Base-by-base conservation (phyloP, 2,329 filamentous ascomycete species). In the Neocucurbitaria cava region DNA sequence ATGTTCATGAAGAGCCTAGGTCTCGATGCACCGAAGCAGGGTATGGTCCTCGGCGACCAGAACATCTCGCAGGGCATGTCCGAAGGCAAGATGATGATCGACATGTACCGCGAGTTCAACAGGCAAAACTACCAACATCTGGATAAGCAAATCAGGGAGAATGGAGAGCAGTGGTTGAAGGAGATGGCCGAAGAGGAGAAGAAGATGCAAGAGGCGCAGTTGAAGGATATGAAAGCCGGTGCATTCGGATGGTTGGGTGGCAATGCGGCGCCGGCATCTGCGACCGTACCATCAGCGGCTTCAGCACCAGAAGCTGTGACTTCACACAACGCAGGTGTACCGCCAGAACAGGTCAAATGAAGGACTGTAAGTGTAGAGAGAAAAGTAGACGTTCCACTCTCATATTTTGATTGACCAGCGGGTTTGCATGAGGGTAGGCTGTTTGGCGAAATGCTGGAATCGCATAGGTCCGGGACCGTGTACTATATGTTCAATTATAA, bases 11-110 rank as follows among this genome's bases (percentile, higher is more conserved):
- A 82, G 65, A 81, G 91, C 49, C 81, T 98, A 5, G 94, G 94
- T 20, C 82, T 97, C 61, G 95, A 94, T 75, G 61, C 56, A 5
- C 83, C 87, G 1, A 83, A 87, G 67, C 45, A 69, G 65, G 62
- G 91, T 45, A 77, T 83, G 69, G 89, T 78, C 3, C 67, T 80
- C 11, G 72, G 71, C 11, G 75, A 77, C 52, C 75, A 86, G 59
- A 87, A 84, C 64, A 83, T 90, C 1, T 83, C 84, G 2, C 91
- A 96, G 73, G 92, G 90, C 11, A 86, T 95, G 58, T 88, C 90
- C 2, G 88, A 96, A 77, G 95, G 94, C 68, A 99, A 98, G 85
- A 97, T 98, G 91, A 82, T 97, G 63, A 92, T 93, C 78, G 95
- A 99, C 72, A 88, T 96, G 76, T 92, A 95, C 46, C 88, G 95